Percentiles rank a stretch among this genome's conserved stretches.
Evolutionary conservation across 2,329 filamentous ascomycete species (phyloP).

Genomic region (Sporothrix inflata): DNA sequence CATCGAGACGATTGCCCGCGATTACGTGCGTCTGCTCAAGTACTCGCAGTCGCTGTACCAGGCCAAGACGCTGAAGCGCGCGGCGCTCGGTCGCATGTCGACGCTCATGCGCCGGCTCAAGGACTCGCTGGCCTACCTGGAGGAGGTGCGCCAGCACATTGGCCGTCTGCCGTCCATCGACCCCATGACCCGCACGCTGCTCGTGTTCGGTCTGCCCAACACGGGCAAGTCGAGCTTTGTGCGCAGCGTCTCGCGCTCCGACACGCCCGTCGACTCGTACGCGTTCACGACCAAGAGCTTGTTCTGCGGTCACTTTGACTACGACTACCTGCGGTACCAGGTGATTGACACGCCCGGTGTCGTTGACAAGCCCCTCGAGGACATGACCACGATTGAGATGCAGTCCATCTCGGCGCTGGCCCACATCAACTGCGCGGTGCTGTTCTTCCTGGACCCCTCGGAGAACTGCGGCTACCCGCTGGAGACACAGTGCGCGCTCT

Average conservation of each 20-base stretch:
- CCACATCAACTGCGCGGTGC: constrained; percentile 89
- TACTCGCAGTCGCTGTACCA: constrained; percentile 97
- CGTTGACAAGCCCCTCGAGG: constrained; percentile 92
- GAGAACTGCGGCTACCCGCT: constrained; percentile 97
- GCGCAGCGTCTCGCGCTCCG: constrained; percentile 86
- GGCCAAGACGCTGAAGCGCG: constrained; percentile 98
- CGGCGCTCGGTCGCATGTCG: constrained; percentile 95
- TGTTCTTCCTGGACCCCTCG: constrained; percentile 98
- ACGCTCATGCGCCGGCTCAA: constrained; percentile 94
- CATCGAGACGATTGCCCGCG: constrained; percentile 92
- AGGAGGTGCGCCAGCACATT: constrained; percentile 94
- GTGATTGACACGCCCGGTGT: constrained; percentile 96
- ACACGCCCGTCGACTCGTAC: constrained; percentile 96
- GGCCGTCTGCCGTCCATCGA: constrained; percentile 98
- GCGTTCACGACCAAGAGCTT: constrained; percentile 94
- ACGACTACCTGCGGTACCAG: constrained; percentile 87
- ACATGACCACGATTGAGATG: constrained; percentile 99
- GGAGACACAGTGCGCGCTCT: constrained; percentile 88
- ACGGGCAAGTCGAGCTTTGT: constrained; percentile 97
- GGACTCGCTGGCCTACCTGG: constrained; percentile 91
- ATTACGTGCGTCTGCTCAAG: constrained; percentile 88
- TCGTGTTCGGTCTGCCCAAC: constrained; percentile 98
- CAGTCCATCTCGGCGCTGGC: constrained; percentile 98
- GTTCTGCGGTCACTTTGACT: constrained; percentile 97
- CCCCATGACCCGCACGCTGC: constrained; percentile 90